Percentiles rank a stretch among this genome's conserved stretches.
These are phyloP conservation scores for Calycina herbarum DNA, from an alignment of 2,329 filamentous ascomycete species.

Conservation along the genomic window DNA sequence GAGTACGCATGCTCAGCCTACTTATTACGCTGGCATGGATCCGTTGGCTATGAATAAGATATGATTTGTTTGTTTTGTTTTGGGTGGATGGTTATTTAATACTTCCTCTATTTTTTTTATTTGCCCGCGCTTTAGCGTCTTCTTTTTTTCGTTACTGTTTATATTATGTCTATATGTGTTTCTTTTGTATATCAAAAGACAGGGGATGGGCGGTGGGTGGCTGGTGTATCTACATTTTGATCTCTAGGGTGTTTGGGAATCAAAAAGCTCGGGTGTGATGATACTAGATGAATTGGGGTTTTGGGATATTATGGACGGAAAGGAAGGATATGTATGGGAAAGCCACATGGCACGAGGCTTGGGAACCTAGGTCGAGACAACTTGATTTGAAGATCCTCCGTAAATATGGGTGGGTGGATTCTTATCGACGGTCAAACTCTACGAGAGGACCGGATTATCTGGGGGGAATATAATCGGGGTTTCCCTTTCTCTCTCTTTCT, in stretches of 20 bases:
- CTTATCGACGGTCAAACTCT: neutral
- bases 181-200: neutral
- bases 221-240: neutral
- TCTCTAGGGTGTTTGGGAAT: neutral
- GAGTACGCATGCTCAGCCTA: conserved; percentile 28
- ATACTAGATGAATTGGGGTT: neutral
- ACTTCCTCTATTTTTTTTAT: conserved; percentile 3
- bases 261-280: neutral
- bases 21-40: conserved; percentile 30
- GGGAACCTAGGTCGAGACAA: neutral
- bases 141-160: conserved; percentile 22
- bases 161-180: conserved; percentile 1
- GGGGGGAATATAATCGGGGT: neutral
- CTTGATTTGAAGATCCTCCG: neutral
- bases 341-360: neutral
- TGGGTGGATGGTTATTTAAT: conserved; percentile 4
- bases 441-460: neutral
- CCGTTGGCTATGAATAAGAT: conserved; percentile 36
- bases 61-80: conserved; percentile 20
- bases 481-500: neutral
- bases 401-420: neutral
- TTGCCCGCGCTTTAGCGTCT: conserved; percentile 28
- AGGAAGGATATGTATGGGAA: neutral
- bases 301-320: neutral
- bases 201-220: neutral